Percentiles rank a stretch among this genome's conserved stretches.
Conservation (phyloP, 352 stramenopile species). For the Blastocystis sp. region DNA sequence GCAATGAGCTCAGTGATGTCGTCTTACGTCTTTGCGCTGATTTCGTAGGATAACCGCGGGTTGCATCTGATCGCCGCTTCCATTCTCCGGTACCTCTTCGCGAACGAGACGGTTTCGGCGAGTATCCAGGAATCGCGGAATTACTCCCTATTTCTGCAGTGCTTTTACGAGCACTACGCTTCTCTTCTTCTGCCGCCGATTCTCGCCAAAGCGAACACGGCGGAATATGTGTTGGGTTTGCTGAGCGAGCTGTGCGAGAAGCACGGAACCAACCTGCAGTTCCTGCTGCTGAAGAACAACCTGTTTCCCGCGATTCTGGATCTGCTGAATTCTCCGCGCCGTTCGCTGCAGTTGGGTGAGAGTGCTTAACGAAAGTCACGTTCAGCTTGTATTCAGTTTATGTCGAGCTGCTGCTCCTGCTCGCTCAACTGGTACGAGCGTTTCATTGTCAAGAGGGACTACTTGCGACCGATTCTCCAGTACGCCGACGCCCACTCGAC, state of each 20-base stretch:
- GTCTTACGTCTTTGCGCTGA: too few species aligned
- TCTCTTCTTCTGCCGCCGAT: not conserved
- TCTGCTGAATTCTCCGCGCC: not conserved
- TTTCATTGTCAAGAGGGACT: slow-evolving; percentile 27
- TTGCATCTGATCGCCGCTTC: not conserved
- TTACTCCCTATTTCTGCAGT: not conserved
- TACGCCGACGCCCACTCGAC: not conserved
- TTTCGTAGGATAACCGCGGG: too few species aligned
- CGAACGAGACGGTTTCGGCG: too few species aligned
- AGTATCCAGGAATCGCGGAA: not conserved
- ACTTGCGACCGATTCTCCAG: slow-evolving; percentile 2
- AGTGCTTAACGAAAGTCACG: not conserved
- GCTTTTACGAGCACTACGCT: slow-evolving; percentile 36
- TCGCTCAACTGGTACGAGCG: not conserved
- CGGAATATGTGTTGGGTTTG: not conserved
- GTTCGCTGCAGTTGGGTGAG: not conserved
- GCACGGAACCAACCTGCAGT: slow-evolving; percentile 39
- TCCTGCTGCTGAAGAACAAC: slow-evolving; percentile 47
- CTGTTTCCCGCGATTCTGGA: slow-evolving; percentile 32
- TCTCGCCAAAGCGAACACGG: not conserved
- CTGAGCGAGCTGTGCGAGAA: not conserved
- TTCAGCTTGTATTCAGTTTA: slow-evolving; percentile 22
- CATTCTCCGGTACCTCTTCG: not conserved
- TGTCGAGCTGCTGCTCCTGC: not conserved
- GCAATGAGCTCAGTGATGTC: too few species aligned